Base-by-base conservation (phyloP, 1,139 yeast species). In the Zygoascus meyerae region DNA sequence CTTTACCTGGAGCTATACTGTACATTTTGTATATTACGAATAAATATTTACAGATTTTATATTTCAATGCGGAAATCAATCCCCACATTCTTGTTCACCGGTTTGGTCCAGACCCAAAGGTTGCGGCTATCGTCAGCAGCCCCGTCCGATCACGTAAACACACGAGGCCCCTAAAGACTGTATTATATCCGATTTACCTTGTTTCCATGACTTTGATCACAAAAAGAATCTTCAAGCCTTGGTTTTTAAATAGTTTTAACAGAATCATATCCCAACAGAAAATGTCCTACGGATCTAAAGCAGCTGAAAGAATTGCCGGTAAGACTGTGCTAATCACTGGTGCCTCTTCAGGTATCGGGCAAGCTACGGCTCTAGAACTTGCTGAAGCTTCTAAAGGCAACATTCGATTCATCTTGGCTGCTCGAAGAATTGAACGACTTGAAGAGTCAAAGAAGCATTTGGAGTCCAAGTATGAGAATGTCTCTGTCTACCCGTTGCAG, bases 271-370 rank as follows among this genome's bases (percentile, higher is more conserved):
- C 26, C 4, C 26, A 21, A 21, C 26, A 21, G 26, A 21, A 7
- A 21, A 48, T 48, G 51, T 48, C 77, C 68, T 78, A 70, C 69
- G 83, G 82, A 52, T 45, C 69, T 12, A 70, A 67, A 56, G 83
- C 83, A 45, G 79, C 80, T 31, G 75, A 75, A 53, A 72, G 92
- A 60, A 68, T 83, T 44, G 78, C 81, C 28, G 75, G 77, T 50
- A 81, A 82, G 59, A 73, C 74, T 31, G 70, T 79, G 33, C 72
- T 84, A 34, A 75, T 83, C 59, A 83, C 92, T 14, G 92, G 92
- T 29, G 90, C 90, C 14, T 79, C 86, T 32, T 75, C 86, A 3
- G 90, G 90, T 10, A 84, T 84, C 57, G 94, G 94, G 29, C 75
- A 75, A 59, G 89, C 92, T 18, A 82, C 89, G 10, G 95, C 94